These are phyloP conservation scores for Aureobasidium pullulans DNA, from an alignment of 2,329 filamentous ascomycete genomes.

Conservation along the genomic window DNA sequence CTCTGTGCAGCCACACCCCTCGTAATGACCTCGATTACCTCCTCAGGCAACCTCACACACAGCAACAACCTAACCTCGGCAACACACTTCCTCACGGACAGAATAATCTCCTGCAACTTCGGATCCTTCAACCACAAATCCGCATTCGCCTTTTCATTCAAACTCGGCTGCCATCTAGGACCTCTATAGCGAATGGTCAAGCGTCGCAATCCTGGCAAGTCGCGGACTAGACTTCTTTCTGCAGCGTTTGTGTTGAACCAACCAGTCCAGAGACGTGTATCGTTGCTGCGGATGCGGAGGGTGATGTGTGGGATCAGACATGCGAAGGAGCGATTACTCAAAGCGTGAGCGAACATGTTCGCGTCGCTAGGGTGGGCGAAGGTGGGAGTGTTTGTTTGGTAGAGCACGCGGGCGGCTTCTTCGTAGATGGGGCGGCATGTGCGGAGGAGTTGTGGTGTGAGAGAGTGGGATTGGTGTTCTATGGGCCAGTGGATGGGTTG, in stretches of 20 bases:
- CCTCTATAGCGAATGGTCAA: conserved; percentile 27
- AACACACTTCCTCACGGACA: conserved; percentile 15
- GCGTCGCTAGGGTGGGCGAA: conserved; percentile 32
- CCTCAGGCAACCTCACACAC: conserved; percentile 3
- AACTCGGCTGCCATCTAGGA: conserved; percentile 24
- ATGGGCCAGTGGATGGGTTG: conserved; percentile 26
- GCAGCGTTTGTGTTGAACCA: conserved; percentile 27
- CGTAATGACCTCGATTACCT: neutral
- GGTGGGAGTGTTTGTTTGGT: conserved; percentile 27
- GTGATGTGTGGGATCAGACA: conserved; percentile 19
- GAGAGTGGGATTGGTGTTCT: conserved; percentile 12
- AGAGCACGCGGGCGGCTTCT: conserved; percentile 29
- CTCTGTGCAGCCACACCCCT: neutral
- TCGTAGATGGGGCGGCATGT: conserved; percentile 25
- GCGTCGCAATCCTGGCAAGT: conserved; percentile 26
- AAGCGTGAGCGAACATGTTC: conserved; percentile 31
- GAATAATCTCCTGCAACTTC: conserved; percentile 15
- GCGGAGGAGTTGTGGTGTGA: conserved; percentile 27
- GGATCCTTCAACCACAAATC: conserved; percentile 15
- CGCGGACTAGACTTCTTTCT: conserved; percentile 25
- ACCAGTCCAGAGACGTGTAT: conserved; percentile 31
- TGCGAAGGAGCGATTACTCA: conserved; percentile 18
- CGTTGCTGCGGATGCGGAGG: conserved; percentile 27
- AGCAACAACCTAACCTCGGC: neutral
- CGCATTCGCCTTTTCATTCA: conserved; percentile 15